A percentile compares a stretch with the other conserved stretches of the same genome.
phyloP scores from a whole-genome alignment of 2,329 filamentous ascomycete species.

The Cladophialophora carrionii region DNA sequence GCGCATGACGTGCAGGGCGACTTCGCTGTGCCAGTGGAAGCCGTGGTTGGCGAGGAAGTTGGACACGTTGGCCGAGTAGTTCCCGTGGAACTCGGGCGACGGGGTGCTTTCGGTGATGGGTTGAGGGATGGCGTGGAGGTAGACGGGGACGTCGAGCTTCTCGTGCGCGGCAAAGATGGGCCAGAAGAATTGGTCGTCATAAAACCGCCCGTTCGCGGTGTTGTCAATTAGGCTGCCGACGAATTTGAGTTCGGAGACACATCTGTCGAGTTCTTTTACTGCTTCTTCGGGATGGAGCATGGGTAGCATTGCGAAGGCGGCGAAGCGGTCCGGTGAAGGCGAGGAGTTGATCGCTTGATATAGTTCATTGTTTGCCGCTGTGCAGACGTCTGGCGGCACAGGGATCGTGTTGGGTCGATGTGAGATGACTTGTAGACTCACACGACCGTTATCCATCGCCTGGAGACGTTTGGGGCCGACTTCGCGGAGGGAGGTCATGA shows the following conservation, averaged over 20 bases:
- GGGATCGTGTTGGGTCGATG: constrained; percentile 33
- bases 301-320: constrained; percentile 51
- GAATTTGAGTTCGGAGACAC: constrained; percentile 52
- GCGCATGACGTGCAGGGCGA: constrained; percentile 44
- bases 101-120: constrained; percentile 40
- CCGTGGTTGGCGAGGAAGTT: constrained; percentile 30
- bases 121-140: constrained; percentile 52
- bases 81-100: constrained; percentile 23
- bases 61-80: constrained; percentile 28
- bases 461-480: constrained; percentile 29
- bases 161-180: constrained; percentile 50
- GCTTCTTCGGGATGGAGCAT: constrained; percentile 46
- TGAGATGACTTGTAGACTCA: constrained; percentile 36
- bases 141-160: constrained; percentile 56
- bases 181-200: constrained; percentile 51
- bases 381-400: constrained; percentile 31
- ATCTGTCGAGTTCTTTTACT: constrained; percentile 45
- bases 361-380: constrained; percentile 33
- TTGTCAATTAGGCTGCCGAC: constrained; percentile 55
- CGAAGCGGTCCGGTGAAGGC: constrained; percentile 42
- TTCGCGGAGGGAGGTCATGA: constrained; percentile 30
- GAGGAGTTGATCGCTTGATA: constrained; percentile 41
- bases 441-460: constrained; percentile 31
- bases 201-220: constrained; percentile 42
- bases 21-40: constrained; percentile 45